Percentiles rank a stretch among this genome's conserved stretches.
phyloP scores from a whole-genome alignment of 2,329 filamentous ascomycete species.

The Penicillium sp. region DNA sequence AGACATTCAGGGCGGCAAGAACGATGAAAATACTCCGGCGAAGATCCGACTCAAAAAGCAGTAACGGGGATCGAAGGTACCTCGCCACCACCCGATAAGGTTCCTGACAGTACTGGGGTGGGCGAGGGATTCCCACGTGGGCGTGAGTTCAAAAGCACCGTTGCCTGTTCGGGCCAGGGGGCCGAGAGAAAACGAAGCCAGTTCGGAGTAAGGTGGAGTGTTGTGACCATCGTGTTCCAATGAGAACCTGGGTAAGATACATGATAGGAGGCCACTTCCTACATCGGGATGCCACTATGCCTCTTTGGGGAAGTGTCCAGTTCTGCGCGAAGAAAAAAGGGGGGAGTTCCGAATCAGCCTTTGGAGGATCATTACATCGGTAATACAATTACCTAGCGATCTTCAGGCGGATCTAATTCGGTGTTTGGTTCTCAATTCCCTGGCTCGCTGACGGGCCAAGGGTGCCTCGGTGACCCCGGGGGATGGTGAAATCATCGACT shows the following conservation, averaged over 20 bases:
- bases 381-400: slow-evolving; percentile 13
- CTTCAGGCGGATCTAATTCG: slow-evolving; percentile 14
- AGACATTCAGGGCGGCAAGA: neutral
- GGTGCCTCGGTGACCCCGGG: neutral
- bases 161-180: slow-evolving; percentile 12
- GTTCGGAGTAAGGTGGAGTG: neutral
- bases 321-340: neutral
- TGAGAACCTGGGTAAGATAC: neutral
- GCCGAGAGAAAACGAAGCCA: slow-evolving; percentile 3
- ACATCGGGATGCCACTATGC: neutral
- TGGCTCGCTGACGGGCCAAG: slow-evolving; percentile 2
- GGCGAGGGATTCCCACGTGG: slow-evolving; percentile 17
- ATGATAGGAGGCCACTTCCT: neutral
- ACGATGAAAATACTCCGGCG: neutral
- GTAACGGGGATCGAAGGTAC: neutral
- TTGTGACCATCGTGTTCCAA: neutral
- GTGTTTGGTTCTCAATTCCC: neutral
- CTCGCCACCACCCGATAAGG: slow-evolving; percentile 15
- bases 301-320: neutral
- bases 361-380: neutral
- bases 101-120: slow-evolving; percentile 6
- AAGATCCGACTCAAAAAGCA: neutral
- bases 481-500: slow-evolving; percentile 22
- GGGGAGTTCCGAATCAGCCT: slow-evolving; percentile 2
- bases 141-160: slow-evolving; percentile 2